phyloP scores from a whole-genome alignment of 2,329 filamentous ascomycete genomes.

The Pseudocercospora crystallina region DNA sequence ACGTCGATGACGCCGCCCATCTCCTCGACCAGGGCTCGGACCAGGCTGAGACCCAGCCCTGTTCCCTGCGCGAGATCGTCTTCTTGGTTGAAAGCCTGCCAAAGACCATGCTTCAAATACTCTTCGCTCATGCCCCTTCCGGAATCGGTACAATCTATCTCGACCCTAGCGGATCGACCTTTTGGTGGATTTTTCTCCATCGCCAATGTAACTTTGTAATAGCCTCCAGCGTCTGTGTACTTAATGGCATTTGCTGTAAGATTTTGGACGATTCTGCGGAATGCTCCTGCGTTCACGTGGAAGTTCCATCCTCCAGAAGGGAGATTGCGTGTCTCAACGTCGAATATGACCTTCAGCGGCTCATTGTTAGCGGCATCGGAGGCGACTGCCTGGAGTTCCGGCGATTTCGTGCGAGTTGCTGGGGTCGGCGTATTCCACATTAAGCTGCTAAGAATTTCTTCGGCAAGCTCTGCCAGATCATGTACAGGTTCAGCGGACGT shows the following conservation, averaged over 20 bases:
- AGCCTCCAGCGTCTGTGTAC: conserved; percentile 39
- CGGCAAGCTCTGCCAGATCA: conserved; percentile 9
- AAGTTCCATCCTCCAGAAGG: conserved; percentile 40
- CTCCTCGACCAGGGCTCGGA: conserved; percentile 32
- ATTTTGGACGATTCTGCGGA: conserved; percentile 47
- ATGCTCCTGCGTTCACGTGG: conserved; percentile 45
- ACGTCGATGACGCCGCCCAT: conserved; percentile 30
- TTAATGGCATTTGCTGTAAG: conserved; percentile 51
- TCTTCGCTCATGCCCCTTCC: conserved; percentile 35
- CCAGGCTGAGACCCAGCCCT: conserved; percentile 36
- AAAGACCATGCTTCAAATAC: conserved; percentile 33
- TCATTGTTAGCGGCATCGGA: neutral
- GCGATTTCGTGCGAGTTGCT: conserved; percentile 1
- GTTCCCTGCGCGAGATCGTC: conserved; percentile 33
- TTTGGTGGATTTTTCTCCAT: neutral
- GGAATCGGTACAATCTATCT: conserved; percentile 24
- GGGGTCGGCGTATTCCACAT: conserved; percentile 10
- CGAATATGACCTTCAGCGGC: conserved; percentile 46
- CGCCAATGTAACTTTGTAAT: conserved; percentile 8
- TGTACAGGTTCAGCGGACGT: conserved; percentile 6
- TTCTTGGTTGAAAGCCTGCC: conserved; percentile 36
- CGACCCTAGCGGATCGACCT: neutral
- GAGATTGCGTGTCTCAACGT: conserved; percentile 32
- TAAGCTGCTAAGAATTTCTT: conserved; percentile 14
- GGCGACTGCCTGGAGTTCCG: neutral